These are phyloP conservation scores for Phialophora macrospora DNA, from an alignment of 2,329 filamentous ascomycete species.

Conservation along the genomic window DNA sequence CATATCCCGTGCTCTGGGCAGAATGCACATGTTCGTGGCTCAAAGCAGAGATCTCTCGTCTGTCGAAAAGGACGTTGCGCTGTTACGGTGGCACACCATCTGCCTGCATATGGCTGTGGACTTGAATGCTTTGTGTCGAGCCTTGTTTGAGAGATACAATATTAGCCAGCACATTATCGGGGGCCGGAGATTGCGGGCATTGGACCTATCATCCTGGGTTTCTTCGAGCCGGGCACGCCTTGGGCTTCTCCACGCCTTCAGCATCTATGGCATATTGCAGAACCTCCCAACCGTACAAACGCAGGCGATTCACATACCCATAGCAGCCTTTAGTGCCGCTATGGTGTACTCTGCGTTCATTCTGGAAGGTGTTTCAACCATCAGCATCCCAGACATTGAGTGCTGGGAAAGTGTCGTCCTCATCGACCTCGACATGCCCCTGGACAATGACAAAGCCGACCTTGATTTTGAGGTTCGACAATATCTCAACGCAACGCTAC, in stretches of 20 bases:
- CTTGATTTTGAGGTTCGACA: conserved; percentile 3
- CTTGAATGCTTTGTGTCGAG: conserved; percentile 48
- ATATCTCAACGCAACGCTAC: not conserved
- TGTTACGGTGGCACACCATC: conserved; percentile 53
- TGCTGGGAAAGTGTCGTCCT: conserved; percentile 1
- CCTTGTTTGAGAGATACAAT: conserved; percentile 48
- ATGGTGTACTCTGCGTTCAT: conserved; percentile 52
- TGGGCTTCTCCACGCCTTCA: conserved; percentile 51
- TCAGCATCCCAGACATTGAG: conserved; percentile 18
- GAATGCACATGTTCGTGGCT: conserved; percentile 48
- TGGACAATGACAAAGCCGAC: not conserved
- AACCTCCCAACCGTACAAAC: conserved; percentile 51
- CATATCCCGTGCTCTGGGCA: conserved; percentile 47
- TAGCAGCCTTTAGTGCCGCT: conserved; percentile 51
- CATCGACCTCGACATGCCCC: not conserved
- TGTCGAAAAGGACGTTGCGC: conserved; percentile 47
- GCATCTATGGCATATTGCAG: conserved; percentile 54
- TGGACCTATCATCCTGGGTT: conserved; percentile 49
- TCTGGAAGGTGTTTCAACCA: conserved; percentile 43
- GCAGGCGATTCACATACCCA: conserved; percentile 53
- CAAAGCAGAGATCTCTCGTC: conserved; percentile 45
- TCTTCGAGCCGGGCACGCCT: conserved; percentile 47
- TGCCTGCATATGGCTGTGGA: conserved; percentile 52
- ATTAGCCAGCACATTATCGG: conserved; percentile 48
- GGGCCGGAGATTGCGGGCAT: conserved; percentile 40